phyloP scores from a whole-genome alignment of 164 flowering plant species.

The Magnolia kwangsiensis region DNA sequence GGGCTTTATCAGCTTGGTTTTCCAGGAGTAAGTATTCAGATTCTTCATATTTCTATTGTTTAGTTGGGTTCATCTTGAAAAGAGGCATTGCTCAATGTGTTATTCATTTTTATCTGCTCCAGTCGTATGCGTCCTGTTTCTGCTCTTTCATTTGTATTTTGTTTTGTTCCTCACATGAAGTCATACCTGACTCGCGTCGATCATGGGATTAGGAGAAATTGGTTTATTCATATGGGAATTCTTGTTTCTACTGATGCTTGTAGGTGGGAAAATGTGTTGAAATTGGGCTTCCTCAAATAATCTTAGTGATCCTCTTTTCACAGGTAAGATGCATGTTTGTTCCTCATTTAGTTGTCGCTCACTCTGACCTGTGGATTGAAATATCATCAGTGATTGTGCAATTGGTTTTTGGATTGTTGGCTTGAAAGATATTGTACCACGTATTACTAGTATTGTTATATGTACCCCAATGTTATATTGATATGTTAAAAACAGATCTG shows the following conservation, averaged over 20 bases:
- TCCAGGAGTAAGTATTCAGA: slow-evolving; percentile 78
- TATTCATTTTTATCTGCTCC: background rate
- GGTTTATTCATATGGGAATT: background rate
- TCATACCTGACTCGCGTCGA: background rate
- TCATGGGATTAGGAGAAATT: background rate
- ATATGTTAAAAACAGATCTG: too few species aligned
- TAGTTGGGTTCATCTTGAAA: background rate
- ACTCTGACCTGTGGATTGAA: background rate
- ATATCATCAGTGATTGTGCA: background rate
- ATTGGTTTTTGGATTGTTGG: background rate
- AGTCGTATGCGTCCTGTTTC: background rate
- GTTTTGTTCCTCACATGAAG: background rate
- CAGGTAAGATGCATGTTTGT: slow-evolving; percentile 41
- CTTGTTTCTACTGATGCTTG: slow-evolving; percentile 13
- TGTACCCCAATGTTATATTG: too few species aligned
- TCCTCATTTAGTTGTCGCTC: background rate
- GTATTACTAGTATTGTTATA: too few species aligned
- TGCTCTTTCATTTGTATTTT: background rate
- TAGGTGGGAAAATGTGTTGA: slow-evolving; percentile 73
- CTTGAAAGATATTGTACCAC: background rate
- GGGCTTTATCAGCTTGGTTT: slow-evolving; percentile 79
- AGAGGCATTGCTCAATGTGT: background rate
- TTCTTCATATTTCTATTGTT: slow-evolving; percentile 17
- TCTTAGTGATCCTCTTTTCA: slow-evolving; percentile 53
- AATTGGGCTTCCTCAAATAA: slow-evolving; percentile 72